Evolutionary conservation across 2,329 filamentous ascomycete genomes (phyloP), one percentile per base, ranked within the genome.

Genomic region (Fonsecaea monophora): DNA sequence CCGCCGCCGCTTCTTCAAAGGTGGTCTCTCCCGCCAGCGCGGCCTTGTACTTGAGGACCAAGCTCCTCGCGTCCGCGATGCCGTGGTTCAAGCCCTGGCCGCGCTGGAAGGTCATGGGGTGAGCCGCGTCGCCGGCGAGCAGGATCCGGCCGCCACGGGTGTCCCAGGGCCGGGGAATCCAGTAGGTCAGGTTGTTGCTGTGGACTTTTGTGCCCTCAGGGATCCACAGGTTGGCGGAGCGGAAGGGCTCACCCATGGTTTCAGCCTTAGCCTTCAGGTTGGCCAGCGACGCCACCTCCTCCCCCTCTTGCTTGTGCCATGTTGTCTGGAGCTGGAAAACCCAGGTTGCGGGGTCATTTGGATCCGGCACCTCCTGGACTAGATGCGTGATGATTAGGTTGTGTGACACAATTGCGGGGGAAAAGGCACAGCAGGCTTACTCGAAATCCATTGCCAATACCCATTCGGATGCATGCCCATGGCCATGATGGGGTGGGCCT

Each of bases 21-120:
- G 68, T 60, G 8, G 45, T 65, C 21, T 59, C 30, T 18, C 67
- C 67, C n/a, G 50, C 59, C 18, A 58, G 13, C 4, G 57, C 65
- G 21, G 55, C 72, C 30, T 69, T 56, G 15, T 77, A 59, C 3
- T 69, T 75, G 60, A 73, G 73, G n/a, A 72, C 75, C 53, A 83
- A 72, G 2, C 82, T 75, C 15, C 78, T 77, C 1, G 73, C 73
- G 55, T 77, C 75, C 9, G 71, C 70, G n/a, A 74, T 69, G 38
- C 71, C 71, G 56, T 74, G 73, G 42, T 74, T 74, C 32, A 74
- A 34, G 1, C 73, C 73, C 62, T 74, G 73, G n/a, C 73, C 73
- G 21, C 73, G 67, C 18, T 74, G 64, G 40, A 65, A 69, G 2
- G 67, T 75, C 74, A 77, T 76, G 0, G 75, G 74, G 66, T 78